These are phyloP conservation scores for Dioszegia crocea DNA, from an alignment of 768 basidiomycete genomes.

Conservation along the genomic window DNA sequence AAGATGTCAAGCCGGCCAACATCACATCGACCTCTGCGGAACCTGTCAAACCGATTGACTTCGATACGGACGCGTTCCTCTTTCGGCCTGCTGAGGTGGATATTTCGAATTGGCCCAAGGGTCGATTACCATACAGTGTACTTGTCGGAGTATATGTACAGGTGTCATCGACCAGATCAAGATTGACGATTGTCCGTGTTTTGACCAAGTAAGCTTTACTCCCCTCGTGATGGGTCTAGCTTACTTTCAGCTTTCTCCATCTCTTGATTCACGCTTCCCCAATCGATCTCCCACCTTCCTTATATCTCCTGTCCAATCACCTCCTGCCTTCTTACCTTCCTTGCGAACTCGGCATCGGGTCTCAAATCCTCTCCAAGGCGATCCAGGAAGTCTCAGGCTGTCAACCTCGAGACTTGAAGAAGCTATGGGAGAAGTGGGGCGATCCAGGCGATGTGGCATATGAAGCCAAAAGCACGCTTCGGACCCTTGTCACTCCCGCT, in stretches of 20 bases:
- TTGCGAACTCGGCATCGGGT: constrained; percentile 54
- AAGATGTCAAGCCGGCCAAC: constrained; percentile 18
- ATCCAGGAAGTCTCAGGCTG: constrained; percentile 45
- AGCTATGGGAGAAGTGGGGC: constrained; percentile 63
- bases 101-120: constrained; percentile 39
- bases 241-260: constrained; percentile 61
- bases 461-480: constrained; percentile 59
- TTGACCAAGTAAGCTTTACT: constrained; percentile 44
- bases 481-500: constrained; percentile 43
- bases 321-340: constrained; percentile 69
- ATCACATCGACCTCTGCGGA: constrained; percentile 32
- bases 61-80: constrained; percentile 43
- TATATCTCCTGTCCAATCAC: constrained; percentile 78
- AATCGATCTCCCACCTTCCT: constrained; percentile 64
- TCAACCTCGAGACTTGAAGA: constrained; percentile 36
- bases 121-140: constrained; percentile 45
- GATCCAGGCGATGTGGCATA: constrained; percentile 88
- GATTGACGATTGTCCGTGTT: constrained; percentile 44
- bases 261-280: constrained; percentile 65
- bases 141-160: constrained; percentile 48
- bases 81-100: constrained; percentile 34
- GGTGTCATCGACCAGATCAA: constrained; percentile 42
- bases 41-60: constrained; percentile 38
- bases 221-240: neutral
- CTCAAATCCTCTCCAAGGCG: constrained; percentile 54